Conservation (phyloP, 176 grass and related monocot species). For the Melocanna baccifera region DNA sequence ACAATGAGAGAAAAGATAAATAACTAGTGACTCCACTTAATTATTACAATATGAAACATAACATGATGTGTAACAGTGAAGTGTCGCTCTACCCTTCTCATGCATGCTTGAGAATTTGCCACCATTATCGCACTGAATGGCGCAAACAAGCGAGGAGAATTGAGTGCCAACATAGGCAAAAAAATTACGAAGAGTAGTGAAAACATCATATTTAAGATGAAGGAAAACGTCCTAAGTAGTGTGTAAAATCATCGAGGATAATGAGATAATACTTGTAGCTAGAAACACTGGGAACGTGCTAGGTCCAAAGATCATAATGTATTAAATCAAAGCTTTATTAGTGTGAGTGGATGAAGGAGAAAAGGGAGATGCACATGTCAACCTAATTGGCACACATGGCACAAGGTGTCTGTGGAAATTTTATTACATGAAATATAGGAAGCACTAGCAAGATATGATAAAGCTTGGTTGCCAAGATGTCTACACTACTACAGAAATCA, state of each 20-base stretch:
- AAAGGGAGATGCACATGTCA: not conserved
- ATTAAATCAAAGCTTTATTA: not conserved
- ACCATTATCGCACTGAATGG: too few species aligned
- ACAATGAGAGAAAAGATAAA: too few species aligned
- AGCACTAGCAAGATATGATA: rapidly evolving
- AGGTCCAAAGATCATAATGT: too few species aligned
- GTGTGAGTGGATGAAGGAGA: rapidly evolving
- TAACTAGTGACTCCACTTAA: too few species aligned
- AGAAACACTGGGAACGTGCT: rapidly evolving
- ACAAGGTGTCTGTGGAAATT: rapidly evolving
- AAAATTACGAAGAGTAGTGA: rapidly evolving
- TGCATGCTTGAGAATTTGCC: too few species aligned
- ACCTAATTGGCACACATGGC: not conserved
- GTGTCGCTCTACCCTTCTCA: too few species aligned
- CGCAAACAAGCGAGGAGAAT: too few species aligned
- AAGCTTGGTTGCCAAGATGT: not conserved
- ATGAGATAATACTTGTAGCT: too few species aligned
- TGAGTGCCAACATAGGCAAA: too few species aligned
- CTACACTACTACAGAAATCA: not conserved
- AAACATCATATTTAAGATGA: not conserved
- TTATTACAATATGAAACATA: too few species aligned
- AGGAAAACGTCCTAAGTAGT: not conserved
- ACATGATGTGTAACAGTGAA: too few species aligned
- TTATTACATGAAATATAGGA: not conserved
- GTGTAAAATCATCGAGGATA: not conserved